Percentiles rank a stretch among this genome's conserved stretches.
These are phyloP conservation scores for Wolfiporia cocos DNA, from an alignment of 1,284 basidiomycete species.

Conservation along the genomic window DNA sequence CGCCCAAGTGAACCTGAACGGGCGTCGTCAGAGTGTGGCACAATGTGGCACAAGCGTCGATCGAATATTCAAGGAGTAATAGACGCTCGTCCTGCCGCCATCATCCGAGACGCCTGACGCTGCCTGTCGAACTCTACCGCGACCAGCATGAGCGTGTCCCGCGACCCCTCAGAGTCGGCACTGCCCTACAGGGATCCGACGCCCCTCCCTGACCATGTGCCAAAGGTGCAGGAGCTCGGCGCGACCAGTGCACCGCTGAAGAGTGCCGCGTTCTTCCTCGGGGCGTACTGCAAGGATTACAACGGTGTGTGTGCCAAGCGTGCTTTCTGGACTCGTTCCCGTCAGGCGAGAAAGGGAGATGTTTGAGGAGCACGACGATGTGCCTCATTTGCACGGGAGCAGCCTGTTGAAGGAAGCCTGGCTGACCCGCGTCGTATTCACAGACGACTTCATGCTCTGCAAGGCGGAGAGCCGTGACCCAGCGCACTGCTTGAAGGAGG, in stretches of 20 bases:
- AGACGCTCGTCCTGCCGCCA: not conserved
- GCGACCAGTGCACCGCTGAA: slow-evolving; percentile 92
- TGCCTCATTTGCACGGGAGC: too few species aligned
- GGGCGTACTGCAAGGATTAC: slow-evolving; percentile 92
- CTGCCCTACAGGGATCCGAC: slow-evolving; percentile 63
- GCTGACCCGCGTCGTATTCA: slow-evolving; percentile 4
- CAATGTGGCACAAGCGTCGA: too few species aligned
- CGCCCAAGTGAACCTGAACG: not conserved
- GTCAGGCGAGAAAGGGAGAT: too few species aligned
- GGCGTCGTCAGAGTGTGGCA: too few species aligned
- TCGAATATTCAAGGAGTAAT: not conserved
- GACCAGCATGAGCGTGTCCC: slow-evolving; percentile 48
- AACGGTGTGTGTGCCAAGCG: slow-evolving; percentile 88
- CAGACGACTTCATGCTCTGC: slow-evolving; percentile 99
- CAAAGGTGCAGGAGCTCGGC: slow-evolving; percentile 89
- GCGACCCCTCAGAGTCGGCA: slow-evolving; percentile 32
- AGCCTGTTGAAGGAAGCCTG: too few species aligned
- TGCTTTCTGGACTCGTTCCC: too few species aligned
- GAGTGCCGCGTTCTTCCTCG: slow-evolving; percentile 96
- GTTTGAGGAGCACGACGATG: too few species aligned
- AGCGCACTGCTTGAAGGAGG: slow-evolving; percentile 93
- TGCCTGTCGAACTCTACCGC: not conserved
- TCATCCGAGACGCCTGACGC: not conserved
- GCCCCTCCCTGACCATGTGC: slow-evolving; percentile 68
- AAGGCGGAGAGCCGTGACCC: slow-evolving; percentile 90